Percentiles rank a stretch among this genome's conserved stretches.
Evolutionary conservation across 2,329 filamentous ascomycete genomes (phyloP).

Genomic region (Coleophoma crateriformis): DNA sequence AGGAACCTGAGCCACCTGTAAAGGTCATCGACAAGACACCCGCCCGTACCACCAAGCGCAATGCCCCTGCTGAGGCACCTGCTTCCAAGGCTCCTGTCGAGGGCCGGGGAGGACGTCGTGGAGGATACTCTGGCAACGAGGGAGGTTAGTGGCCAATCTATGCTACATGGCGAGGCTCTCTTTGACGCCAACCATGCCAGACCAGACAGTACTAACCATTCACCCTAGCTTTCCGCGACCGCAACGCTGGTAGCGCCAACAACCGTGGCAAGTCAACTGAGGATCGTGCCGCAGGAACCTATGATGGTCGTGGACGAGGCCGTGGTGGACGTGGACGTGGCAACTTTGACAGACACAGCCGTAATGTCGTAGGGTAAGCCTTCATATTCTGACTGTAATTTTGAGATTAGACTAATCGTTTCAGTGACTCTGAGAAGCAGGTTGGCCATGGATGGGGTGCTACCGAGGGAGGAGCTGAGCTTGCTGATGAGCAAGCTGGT

Average conservation of each 20-base stretch:
- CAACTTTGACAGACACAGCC: constrained; percentile 31
- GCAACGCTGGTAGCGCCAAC: constrained; percentile 70
- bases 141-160: constrained; percentile 61
- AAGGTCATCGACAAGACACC: constrained; percentile 85
- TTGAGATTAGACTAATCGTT: constrained; percentile 23
- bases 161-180: not conserved
- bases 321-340: constrained; percentile 19
- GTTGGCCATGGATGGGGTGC: constrained; percentile 86
- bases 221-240: constrained; percentile 77
- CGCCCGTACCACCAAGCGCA: constrained; percentile 74
- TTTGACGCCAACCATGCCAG: not conserved
- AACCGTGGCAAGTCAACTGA: constrained; percentile 80
- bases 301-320: constrained; percentile 50
- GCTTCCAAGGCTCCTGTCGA: constrained; percentile 24
- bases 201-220: constrained; percentile 6
- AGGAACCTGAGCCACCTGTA: constrained; percentile 69
- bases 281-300: constrained; percentile 55
- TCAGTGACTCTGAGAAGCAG: constrained; percentile 78
- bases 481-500: constrained; percentile 86
- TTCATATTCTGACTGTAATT: constrained; percentile 1
- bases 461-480: constrained; percentile 74
- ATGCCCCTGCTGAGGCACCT: constrained; percentile 70
- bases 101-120: constrained; percentile 33
- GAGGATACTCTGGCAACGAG: constrained; percentile 70
- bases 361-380: constrained; percentile 23